Evolutionary conservation across 106 monocot genomes (phyloP).

Genomic region (Acorus gramineus): DNA sequence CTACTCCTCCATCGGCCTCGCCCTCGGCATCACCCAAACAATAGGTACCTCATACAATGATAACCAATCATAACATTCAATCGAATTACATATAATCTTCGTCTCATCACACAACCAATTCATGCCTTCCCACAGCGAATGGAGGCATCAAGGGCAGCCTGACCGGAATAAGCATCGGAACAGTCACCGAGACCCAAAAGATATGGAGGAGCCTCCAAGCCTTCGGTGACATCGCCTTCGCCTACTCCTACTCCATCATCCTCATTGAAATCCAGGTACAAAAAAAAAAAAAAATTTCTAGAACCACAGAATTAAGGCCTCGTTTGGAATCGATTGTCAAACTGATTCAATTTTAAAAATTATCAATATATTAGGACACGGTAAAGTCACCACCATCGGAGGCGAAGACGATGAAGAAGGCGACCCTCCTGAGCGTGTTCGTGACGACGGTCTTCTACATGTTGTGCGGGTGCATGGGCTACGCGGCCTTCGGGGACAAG

Average conservation of each 20-base stretch:
- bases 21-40: constrained; percentile 28
- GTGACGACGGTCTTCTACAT: constrained; percentile 18
- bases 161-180: constrained; percentile 46
- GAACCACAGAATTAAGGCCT: constrained; percentile 15
- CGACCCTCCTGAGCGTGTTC: constrained; percentile 13
- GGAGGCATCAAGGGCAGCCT: constrained; percentile 50
- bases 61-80: too few relatives aligned
- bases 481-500: constrained; percentile 20
- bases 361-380: constrained; percentile 12
- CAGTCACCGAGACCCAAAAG: constrained; percentile 26
- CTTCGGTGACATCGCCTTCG: constrained; percentile 49
- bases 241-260: constrained; percentile 43
- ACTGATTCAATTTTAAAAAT: not conserved
- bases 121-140: constrained; percentile 22
- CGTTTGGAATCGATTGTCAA: constrained; percentile 8
- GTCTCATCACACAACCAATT: not conserved
- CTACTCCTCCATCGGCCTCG: constrained; percentile 40
- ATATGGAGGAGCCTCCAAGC: constrained; percentile 42
- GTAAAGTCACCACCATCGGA: constrained; percentile 18
- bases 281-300: constrained; percentile 10
- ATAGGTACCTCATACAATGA: constrained; percentile 14
- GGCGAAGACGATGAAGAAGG: constrained; percentile 18
- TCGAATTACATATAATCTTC: not conserved
- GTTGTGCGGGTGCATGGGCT: constrained; percentile 22
- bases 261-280: constrained; percentile 50